A percentile compares a stretch with the other conserved stretches of the same genome.
Evolutionary conservation across 2,329 filamentous ascomycete species (phyloP).

Genomic region (Hypoxylon sp.): DNA sequence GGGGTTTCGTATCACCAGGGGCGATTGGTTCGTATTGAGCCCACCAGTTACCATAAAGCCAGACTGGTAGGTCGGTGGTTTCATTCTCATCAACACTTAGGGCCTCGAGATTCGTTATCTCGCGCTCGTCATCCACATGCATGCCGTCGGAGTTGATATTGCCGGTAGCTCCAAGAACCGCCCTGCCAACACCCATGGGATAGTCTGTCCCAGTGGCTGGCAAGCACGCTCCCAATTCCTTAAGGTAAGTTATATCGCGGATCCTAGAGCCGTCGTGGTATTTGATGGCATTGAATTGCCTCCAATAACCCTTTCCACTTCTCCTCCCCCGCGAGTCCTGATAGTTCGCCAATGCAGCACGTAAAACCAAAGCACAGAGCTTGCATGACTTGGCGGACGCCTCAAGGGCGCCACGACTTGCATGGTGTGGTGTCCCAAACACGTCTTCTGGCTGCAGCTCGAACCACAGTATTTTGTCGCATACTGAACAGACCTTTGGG

Average conservation of each 20-base stretch:
- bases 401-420: slow-evolving; percentile 23
- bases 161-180: slow-evolving; percentile 20
- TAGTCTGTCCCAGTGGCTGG: slow-evolving; percentile 18
- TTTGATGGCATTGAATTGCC: slow-evolving; percentile 27
- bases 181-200: slow-evolving; percentile 9
- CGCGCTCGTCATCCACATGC: slow-evolving; percentile 22
- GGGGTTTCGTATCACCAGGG: slow-evolving; percentile 11
- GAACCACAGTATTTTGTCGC: slow-evolving; percentile 29
- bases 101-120: slow-evolving; percentile 8
- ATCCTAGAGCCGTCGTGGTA: slow-evolving; percentile 21
- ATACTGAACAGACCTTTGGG: slow-evolving; percentile 15
- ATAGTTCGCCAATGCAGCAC: slow-evolving; percentile 30
- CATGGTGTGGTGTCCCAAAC: slow-evolving; percentile 23
- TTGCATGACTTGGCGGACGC: slow-evolving; percentile 20
- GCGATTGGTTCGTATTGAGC: slow-evolving; percentile 7
- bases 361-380: slow-evolving; percentile 20
- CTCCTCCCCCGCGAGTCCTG: slow-evolving; percentile 18
- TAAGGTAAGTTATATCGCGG: slow-evolving; percentile 21
- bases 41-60: slow-evolving; percentile 33
- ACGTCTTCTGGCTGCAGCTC: slow-evolving; percentile 34
- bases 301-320: slow-evolving; percentile 29
- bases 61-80: slow-evolving; percentile 23
- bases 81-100: slow-evolving; percentile 17
- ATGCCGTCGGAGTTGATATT: slow-evolving; percentile 27
- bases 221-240: slow-evolving; percentile 20